Evolutionary conservation across 495 filamentous ascomycete species (phyloP), one percentile per base, ranked within the genome.

Genomic region (Penicillium cosmopolitanum): DNA sequence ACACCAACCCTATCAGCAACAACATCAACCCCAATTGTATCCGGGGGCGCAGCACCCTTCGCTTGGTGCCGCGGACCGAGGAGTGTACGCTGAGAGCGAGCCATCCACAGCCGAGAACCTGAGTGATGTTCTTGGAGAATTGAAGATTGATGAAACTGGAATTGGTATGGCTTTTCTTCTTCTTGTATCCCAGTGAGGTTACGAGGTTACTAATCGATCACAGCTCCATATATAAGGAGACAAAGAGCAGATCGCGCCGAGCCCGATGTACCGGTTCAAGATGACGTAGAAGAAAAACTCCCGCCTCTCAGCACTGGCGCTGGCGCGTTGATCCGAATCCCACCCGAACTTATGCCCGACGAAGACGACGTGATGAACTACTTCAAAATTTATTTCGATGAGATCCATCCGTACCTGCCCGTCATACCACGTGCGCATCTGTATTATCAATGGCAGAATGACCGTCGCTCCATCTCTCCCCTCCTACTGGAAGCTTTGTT

Each of bases 391-490:
- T 99, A 92, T 66, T 99, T 99, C 66, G 78, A 82, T 53, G 86
- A 97, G 63, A 91, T 97, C 35, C 95, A 99, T 63, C 94, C 96
- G 8, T 99, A 97, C 67, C 87, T 96, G n/a, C 95, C 95, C 0
- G 91, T 99, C 1, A 75, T 98, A 55, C 94, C 96, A 71, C 88
- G 92, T 65, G 73, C 84, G 15, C 84, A 89, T 51, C 86, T 99
- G 54, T 96, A 95, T 69, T 88, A 91, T 15, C 93, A 97, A 78
- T 99, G 96, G 96, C 86, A 90, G 56, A 87, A 87, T 43, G 89
- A 94, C 61, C 85, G 91, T 53, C 85, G 88, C 34, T 87, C 90
- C 2, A 93, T 99, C 8, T 98, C 95, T 0, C 96, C 95, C 13
- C 80, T 99, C 51, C 78, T 99, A 43, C 79, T 99, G 0, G 95